Evolutionary conservation across 2,329 filamentous ascomycete genomes (phyloP), one percentile per base, ranked within the genome.

Genomic region (Alternaria ventricosa): DNA sequence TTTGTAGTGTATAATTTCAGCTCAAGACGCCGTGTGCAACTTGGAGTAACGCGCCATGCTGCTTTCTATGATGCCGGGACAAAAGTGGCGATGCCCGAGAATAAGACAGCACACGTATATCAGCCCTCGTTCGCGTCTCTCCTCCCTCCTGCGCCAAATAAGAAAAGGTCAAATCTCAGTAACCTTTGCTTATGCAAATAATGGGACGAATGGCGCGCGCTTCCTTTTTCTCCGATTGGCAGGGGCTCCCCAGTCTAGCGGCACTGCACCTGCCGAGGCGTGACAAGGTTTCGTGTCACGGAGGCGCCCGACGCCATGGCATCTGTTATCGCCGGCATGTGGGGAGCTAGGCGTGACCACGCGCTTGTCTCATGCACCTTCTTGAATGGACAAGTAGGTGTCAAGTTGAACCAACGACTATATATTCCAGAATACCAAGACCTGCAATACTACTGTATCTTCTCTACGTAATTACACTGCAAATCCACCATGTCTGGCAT

Each of bases 401-500:
- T 36, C 33, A 20, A 20, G n/a, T 54, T 22, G 25, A 53, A 45
- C 28, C 28, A 28, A 20, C 36, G 3, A 25, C 49, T 47, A 43
- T 55, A 36, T 47, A 49, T 57, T 30, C 6, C 43, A 56, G 28
- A 25, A 13, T 56, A 30, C 43, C 44, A 50, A 36, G 25, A 33
- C 22, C 43, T 46, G 22, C 47, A 46, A 56, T 33, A 49, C 22
- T n/a, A 3, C 22, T 5, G 3, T 27, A 41, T n/a, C 10, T 45
- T 20, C 6, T 10, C 4, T 13, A 55, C n/a, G 33, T 36, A 36
- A 36, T 41, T 28, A 20, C n/a, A 55, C 22, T 51, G 18, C 41
- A 11, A 20, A 30, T 44, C 11, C 43, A 56, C 7, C 36, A 81
- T 80, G 77, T 65, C 79, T 3, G 61, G 66, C 61, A n/a, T 61